These are phyloP conservation scores for Lyophyllum atratum DNA, from an alignment of 768 basidiomycete species.

Conservation along the genomic window DNA sequence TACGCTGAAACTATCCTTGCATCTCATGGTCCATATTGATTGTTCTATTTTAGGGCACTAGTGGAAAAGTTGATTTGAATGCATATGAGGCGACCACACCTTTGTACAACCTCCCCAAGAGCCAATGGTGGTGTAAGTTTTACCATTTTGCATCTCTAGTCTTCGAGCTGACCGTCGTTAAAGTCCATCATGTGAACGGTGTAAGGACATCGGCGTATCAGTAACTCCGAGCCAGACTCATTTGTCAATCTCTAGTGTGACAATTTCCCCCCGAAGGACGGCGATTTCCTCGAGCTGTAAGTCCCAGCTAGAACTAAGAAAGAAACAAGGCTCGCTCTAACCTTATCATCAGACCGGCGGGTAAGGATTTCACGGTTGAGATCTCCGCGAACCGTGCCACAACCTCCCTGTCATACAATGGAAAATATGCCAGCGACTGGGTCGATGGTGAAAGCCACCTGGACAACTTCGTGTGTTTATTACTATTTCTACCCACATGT, in stretches of 20 bases:
- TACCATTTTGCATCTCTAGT: not conserved
- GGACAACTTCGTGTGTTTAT: conserved; percentile 43
- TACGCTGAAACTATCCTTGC: conserved; percentile 20
- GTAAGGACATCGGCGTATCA: conserved; percentile 22
- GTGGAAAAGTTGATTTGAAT: conserved; percentile 35
- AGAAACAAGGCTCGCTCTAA: not conserved
- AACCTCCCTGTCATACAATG: conserved; percentile 45
- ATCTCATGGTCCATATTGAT: not conserved
- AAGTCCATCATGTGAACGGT: conserved; percentile 38
- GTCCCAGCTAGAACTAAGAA: conserved; percentile 10
- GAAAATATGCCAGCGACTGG: conserved; percentile 41
- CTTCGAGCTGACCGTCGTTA: not conserved
- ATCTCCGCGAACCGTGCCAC: conserved; percentile 50
- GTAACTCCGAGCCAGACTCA: not conserved
- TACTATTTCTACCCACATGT: not conserved
- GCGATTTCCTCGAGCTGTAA: conserved; percentile 45
- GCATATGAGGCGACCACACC: conserved; percentile 39
- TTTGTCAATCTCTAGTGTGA: conserved; percentile 32
- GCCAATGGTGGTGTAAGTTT: conserved; percentile 49
- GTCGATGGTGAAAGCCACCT: conserved; percentile 46
- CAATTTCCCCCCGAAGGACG: conserved; percentile 41
- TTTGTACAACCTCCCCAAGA: conserved; percentile 40
- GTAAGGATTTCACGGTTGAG: conserved; percentile 48
- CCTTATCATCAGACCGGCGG: conserved; percentile 41
- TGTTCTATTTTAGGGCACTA: conserved; percentile 25